Evolutionary conservation across 345 rosid species (phyloP).

Genomic region (Ailanthus altissimus): DNA sequence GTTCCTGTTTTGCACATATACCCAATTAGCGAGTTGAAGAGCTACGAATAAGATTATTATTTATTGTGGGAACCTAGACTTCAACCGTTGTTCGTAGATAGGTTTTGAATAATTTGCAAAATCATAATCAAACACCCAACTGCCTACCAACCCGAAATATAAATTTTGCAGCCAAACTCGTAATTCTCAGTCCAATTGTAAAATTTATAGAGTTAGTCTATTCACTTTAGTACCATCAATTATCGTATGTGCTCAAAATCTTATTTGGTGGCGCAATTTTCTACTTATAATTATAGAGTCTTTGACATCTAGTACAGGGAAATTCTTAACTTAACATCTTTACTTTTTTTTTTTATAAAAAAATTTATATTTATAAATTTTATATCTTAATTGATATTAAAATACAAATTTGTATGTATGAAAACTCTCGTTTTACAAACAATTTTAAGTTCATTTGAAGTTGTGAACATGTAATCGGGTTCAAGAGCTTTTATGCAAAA

Average conservation of each 20-base stretch:
- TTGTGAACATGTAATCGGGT: no score
- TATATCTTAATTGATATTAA: no score
- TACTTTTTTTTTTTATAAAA: no score
- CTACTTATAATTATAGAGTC: neutral
- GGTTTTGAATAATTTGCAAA: slow-evolving; percentile 1
- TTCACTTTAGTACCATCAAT: neutral
- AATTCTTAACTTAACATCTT: no score
- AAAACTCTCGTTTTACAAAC: no score
- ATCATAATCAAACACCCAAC: neutral
- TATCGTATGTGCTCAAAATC: neutral
- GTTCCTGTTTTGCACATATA: neutral
- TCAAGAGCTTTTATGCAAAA: neutral
- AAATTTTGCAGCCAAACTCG: no score
- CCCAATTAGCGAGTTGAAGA: neutral
- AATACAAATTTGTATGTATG: no score
- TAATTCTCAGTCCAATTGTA: no score
- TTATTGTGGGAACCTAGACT: neutral
- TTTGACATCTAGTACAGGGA: neutral
- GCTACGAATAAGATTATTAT: neutral
- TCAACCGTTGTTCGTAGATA: no score
- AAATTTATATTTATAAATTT: no score
- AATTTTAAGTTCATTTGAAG: no score
- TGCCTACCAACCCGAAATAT: neutral
- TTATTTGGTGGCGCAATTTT: neutral
- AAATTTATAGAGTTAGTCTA: neutral